Evolutionary conservation across 768 basidiomycete species (phyloP), one percentile per base, ranked within the genome.

Genomic region (Gloeophyllum trabeum): DNA sequence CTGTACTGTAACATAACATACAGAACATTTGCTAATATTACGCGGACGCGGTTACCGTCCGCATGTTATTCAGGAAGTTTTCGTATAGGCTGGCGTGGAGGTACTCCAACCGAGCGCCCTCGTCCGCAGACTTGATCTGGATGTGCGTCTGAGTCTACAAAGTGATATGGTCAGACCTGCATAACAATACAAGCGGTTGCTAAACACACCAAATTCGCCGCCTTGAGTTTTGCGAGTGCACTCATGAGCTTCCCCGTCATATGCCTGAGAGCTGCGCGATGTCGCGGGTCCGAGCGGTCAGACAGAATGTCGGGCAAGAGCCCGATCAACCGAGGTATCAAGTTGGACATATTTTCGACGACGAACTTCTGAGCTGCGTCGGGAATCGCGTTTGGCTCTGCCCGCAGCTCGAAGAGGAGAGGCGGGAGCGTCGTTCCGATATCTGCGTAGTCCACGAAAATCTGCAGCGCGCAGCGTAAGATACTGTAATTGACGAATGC

Each of bases 371-470:
- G 67, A 4, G 60, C 52, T 1, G 64, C 65, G 46, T 76, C 75
- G 2, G 70, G 66, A 2, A 69, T 51, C 1, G 62, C 57, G 19
- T 67, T 63, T 16, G 43, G 49, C 14, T 69, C 63, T 18, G 62
- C 59, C 12, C 65, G 43, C 22, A 66, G 64, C 24, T 67, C 69
- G 34, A 73, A 60, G 6, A 84, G 58, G 43, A 71, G 66, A 0
- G 79, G 77, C 3, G 85, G 59, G 26, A 72, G 71, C 1, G 65
- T 73, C 68, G 81, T 71, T 19, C 7, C 36, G 12, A 73, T 70
- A 45, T 78, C 67, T 1, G 68, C 76, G 36, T 86, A 90, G 48
- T 90, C 87, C 38, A 88, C 54, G 59, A 82, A 77, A 3, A 71
- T 64, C 85, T 88, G 46, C 25, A 42, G 35, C 18, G 26, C 36